Conservation (phyloP, 1,284 basidiomycete genomes). For the Farysia itapuensis region DNA sequence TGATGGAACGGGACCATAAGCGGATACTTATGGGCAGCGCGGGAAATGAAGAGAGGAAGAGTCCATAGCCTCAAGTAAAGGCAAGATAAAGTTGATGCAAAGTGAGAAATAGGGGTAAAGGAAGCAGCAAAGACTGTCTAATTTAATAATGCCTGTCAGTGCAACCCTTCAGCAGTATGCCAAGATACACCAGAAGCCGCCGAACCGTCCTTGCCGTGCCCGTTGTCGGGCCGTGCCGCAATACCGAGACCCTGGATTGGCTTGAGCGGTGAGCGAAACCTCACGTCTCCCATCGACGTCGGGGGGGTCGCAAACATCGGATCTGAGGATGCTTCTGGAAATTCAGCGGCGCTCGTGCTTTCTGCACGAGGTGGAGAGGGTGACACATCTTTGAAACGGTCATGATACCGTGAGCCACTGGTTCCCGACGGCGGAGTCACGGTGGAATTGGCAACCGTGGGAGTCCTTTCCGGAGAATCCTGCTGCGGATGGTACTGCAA, state of each 20-base stretch:
- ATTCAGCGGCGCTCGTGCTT: too few relatives aligned
- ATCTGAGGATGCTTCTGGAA: background rate
- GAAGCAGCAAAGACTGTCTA: too few relatives aligned
- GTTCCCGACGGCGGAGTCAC: constrained; percentile 6
- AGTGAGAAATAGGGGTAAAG: too few relatives aligned
- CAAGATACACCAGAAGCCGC: constrained; percentile 17
- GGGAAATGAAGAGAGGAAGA: too few relatives aligned
- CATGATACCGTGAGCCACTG: constrained; percentile 23
- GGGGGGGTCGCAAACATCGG: background rate
- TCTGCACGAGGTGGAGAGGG: constrained; percentile 8
- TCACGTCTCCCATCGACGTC: too few relatives aligned
- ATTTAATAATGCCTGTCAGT: too few relatives aligned
- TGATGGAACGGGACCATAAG: too few relatives aligned
- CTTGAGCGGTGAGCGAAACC: too few relatives aligned
- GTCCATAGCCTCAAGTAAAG: too few relatives aligned
- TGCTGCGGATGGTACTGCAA: background rate
- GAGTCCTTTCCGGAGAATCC: background rate
- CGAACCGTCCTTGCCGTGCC: constrained; percentile 22
- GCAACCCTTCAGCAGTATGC: constrained; percentile 22
- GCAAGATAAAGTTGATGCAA: too few relatives aligned
- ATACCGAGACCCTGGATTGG: too few relatives aligned
- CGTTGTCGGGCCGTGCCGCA: background rate
- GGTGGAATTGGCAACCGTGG: background rate
- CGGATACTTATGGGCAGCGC: too few relatives aligned
- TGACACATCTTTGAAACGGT: constrained; percentile 15